These are phyloP conservation scores for Didymella keratinophila DNA, from an alignment of 2,329 filamentous ascomycete genomes.

Conservation along the genomic window DNA sequence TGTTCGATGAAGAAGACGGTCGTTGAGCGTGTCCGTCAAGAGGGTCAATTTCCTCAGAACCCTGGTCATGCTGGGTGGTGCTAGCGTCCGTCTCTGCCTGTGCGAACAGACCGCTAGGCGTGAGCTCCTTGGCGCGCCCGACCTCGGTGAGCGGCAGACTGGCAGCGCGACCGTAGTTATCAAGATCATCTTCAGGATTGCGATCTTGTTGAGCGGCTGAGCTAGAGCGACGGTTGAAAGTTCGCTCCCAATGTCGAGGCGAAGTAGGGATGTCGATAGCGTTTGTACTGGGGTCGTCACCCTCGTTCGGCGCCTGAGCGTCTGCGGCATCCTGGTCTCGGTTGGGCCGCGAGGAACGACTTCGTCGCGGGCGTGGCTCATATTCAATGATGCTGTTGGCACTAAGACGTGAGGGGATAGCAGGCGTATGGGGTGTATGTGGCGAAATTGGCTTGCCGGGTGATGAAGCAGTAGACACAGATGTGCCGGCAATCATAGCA, in stretches of 20 bases:
- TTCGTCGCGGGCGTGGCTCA: constrained; percentile 48
- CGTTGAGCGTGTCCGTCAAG: constrained; percentile 37
- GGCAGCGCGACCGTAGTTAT: constrained; percentile 69
- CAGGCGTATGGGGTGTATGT: constrained; percentile 90
- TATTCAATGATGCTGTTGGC: constrained; percentile 87
- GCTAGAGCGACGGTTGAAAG: constrained; percentile 67
- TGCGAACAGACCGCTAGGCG: constrained; percentile 68
- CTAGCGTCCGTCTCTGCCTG: constrained; percentile 47
- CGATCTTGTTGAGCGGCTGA: constrained; percentile 72
- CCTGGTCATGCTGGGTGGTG: constrained; percentile 34
- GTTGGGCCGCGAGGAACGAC: constrained; percentile 43
- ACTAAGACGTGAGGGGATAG: constrained; percentile 90
- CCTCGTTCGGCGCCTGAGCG: constrained; percentile 39
- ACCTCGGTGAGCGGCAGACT: constrained; percentile 68
- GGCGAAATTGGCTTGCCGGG: constrained; percentile 88
- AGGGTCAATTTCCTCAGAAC: constrained; percentile 29
- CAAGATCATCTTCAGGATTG: constrained; percentile 67
- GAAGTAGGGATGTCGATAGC: constrained; percentile 79
- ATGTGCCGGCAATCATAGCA: constrained; percentile 68
- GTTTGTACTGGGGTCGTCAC: constrained; percentile 60
- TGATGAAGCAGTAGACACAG: constrained; percentile 84
- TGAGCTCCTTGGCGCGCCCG: constrained; percentile 62
- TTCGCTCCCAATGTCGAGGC: constrained; percentile 59
- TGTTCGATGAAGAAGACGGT: constrained; percentile 40
- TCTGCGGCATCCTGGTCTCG: constrained; percentile 39